Evolutionary conservation across 2,329 filamentous ascomycete species (phyloP).

Genomic region (Gremmenia infestans): DNA sequence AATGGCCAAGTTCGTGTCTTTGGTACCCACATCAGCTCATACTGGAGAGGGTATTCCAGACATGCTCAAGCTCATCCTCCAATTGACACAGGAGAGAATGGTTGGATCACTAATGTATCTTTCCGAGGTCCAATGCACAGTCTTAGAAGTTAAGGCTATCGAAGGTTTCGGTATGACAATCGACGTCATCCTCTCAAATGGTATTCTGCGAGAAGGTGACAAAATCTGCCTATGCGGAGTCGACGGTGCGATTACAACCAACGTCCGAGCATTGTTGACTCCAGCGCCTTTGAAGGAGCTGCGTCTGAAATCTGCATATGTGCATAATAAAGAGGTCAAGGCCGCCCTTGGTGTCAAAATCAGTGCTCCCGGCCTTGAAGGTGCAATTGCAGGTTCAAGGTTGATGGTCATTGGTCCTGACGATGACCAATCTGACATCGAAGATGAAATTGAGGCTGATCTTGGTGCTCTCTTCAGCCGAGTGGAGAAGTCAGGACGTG

Average conservation of each 20-base stretch:
- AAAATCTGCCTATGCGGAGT: slow-evolving; percentile 92
- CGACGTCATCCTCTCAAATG: slow-evolving; percentile 93
- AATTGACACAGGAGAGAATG: slow-evolving; percentile 95
- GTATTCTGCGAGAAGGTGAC: slow-evolving; percentile 89
- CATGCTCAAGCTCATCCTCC: slow-evolving; percentile 92
- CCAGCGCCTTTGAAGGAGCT: slow-evolving; percentile 90
- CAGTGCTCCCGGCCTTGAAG: slow-evolving; percentile 89
- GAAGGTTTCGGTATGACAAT: slow-evolving; percentile 99
- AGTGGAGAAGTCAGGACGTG: slow-evolving; percentile 85
- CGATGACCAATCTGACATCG: slow-evolving; percentile 94
- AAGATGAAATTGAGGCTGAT: slow-evolving; percentile 95
- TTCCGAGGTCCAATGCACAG: slow-evolving; percentile 94
- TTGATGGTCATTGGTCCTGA: slow-evolving; percentile 90
- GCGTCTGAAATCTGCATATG: slow-evolving; percentile 91
- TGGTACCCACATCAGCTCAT: slow-evolving; percentile 94
- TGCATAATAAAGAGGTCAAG: slow-evolving; percentile 99
- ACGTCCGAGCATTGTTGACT: slow-evolving; percentile 89
- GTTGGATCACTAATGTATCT: slow-evolving; percentile 97
- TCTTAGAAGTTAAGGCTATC: slow-evolving; percentile 98
- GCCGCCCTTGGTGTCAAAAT: slow-evolving; percentile 98
- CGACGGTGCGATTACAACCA: slow-evolving; percentile 93
- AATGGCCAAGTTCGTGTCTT: slow-evolving; percentile 89
- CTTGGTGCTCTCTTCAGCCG: slow-evolving; percentile 85
- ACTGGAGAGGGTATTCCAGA: slow-evolving; percentile 99
- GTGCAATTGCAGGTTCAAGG: slow-evolving; percentile 92